Percentiles rank a stretch among this genome's conserved stretches.
Evolutionary conservation across 768 basidiomycete species (phyloP).

Genomic region (Podaxis pistillaris): DNA sequence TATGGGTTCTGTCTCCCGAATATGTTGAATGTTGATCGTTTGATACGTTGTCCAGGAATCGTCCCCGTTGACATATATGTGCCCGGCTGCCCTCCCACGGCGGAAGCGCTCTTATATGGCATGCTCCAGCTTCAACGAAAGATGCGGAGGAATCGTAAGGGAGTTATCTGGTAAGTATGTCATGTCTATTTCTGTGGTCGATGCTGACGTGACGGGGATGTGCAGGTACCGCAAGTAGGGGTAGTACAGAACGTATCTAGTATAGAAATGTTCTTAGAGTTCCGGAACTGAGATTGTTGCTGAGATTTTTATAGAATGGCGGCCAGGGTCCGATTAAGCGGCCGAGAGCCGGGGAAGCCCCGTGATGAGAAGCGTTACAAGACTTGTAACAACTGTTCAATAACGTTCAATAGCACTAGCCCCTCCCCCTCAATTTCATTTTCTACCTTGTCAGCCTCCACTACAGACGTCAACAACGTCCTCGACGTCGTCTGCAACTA

Average conservation of each 20-base stretch:
- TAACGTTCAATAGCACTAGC: not conserved
- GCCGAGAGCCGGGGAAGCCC: constrained; percentile 4
- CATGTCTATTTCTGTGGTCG: not conserved
- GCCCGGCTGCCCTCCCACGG: constrained; percentile 91
- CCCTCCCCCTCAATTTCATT: not conserved
- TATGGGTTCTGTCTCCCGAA: not conserved
- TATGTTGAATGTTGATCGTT: constrained; percentile 1
- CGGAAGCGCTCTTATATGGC: constrained; percentile 96
- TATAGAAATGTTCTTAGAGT: constrained; percentile 4
- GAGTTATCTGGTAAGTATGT: constrained; percentile 73
- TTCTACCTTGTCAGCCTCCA: constrained; percentile 8
- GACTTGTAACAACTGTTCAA: constrained; percentile 2
- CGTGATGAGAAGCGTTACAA: constrained; percentile 11
- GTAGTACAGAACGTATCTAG: not conserved
- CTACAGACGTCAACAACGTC: constrained; percentile 1
- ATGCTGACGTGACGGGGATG: not conserved
- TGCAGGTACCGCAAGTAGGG: constrained; percentile 57
- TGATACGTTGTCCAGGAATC: constrained; percentile 55
- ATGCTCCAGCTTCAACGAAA: constrained; percentile 97
- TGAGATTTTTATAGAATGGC: constrained; percentile 1
- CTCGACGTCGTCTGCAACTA: constrained; percentile 14
- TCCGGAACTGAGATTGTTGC: not conserved
- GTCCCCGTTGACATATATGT: constrained; percentile 99
- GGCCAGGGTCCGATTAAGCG: constrained; percentile 9
- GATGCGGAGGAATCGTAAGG: constrained; percentile 87